Evolutionary conservation across 148 eudicot genomes (phyloP).

Genomic region (Spergularia bocconei): DNA sequence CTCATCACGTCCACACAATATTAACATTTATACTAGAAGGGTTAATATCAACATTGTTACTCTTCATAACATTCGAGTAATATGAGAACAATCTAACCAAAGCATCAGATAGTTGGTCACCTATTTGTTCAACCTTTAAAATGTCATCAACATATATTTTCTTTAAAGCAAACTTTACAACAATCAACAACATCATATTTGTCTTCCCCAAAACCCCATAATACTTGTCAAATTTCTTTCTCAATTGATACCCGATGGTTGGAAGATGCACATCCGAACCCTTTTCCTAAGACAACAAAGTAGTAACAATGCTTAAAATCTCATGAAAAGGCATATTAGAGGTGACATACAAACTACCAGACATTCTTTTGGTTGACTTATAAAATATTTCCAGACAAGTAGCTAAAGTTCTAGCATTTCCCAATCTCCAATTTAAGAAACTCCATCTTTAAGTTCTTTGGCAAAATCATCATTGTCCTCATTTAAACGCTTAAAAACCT

Average conservation of each 20-base stretch:
- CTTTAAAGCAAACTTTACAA: not conserved
- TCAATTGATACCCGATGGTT: not conserved
- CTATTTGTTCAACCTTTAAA: not conserved
- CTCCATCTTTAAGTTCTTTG: not conserved
- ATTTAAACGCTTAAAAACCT: not conserved
- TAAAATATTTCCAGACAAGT: not conserved
- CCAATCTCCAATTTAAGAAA: not conserved
- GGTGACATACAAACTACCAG: not conserved
- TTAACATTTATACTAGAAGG: not conserved
- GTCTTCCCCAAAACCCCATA: not conserved
- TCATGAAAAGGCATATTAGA: conserved; percentile 11
- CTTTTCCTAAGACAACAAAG: not conserved
- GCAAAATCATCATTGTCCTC: not conserved
- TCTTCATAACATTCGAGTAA: not conserved
- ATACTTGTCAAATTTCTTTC: conserved; percentile 12
- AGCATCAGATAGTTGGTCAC: not conserved
- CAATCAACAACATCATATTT: conserved; percentile 12
- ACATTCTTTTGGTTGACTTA: conserved; percentile 10
- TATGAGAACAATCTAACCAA: not conserved
- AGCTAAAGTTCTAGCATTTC: conserved; percentile 1
- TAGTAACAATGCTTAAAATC: not conserved
- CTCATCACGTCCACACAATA: too few species aligned
- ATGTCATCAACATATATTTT: too few species aligned
- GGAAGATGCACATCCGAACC: not conserved
- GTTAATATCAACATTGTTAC: not conserved